A percentile compares a stretch with the other conserved stretches of the same genome.
Conservation (phyloP, 768 basidiomycete species). For the Leccinellum albellum region DNA sequence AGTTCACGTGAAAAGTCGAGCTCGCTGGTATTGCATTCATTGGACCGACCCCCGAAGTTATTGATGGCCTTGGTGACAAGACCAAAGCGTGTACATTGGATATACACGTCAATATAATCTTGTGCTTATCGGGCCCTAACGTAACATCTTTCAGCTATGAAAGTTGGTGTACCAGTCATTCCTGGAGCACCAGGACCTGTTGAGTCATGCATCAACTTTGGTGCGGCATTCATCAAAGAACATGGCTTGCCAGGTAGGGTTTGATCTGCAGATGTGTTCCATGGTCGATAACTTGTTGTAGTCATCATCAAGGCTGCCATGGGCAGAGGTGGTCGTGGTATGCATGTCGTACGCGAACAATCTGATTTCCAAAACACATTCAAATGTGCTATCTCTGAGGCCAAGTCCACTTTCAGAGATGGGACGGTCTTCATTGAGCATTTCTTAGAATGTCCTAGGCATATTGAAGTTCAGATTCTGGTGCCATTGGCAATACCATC, state of each 20-base stretch:
- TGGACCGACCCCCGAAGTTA: slow-evolving; percentile 92
- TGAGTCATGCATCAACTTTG: slow-evolving; percentile 70
- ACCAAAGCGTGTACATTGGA: slow-evolving; percentile 92
- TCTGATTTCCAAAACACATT: slow-evolving; percentile 87
- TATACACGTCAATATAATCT: slow-evolving; percentile 29
- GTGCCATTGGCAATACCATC: slow-evolving; percentile 87
- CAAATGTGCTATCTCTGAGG: slow-evolving; percentile 90
- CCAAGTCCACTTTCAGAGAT: slow-evolving; percentile 95
- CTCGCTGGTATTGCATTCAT: slow-evolving; percentile 96
- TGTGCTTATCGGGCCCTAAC: slow-evolving; percentile 1
- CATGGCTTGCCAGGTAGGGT: slow-evolving; percentile 85
- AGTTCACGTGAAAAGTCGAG: slow-evolving; percentile 96
- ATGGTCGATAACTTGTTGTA: slow-evolving; percentile 26
- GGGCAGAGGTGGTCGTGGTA: slow-evolving; percentile 98
- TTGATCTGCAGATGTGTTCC: neutral
- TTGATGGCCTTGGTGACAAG: slow-evolving; percentile 97
- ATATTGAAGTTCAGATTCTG: slow-evolving; percentile 95
- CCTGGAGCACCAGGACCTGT: slow-evolving; percentile 98
- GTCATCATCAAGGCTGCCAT: slow-evolving; percentile 99
- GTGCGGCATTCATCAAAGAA: slow-evolving; percentile 88
- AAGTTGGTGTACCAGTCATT: slow-evolving; percentile 90
- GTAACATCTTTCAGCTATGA: slow-evolving; percentile 56
- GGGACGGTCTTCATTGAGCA: slow-evolving; percentile 99
- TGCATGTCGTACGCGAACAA: slow-evolving; percentile 97
- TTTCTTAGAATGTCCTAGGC: slow-evolving; percentile 92